A percentile compares a stretch with the other conserved stretches of the same genome.
Conservation (phyloP, 345 rosid genomes). For the Lumnitzera littorea region DNA sequence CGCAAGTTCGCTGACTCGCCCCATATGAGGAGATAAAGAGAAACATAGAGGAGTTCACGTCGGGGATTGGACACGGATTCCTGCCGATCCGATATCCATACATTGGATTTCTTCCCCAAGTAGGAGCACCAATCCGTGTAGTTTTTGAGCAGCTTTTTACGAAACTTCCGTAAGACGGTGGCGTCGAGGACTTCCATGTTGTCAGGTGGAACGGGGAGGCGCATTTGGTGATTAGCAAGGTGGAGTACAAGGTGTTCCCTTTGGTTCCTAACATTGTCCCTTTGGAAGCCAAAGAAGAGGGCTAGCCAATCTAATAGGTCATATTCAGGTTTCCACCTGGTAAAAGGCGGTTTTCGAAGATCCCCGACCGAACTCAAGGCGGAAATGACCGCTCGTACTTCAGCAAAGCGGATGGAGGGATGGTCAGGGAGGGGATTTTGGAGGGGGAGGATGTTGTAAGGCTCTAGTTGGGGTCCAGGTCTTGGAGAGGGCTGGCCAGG, state of each 20-base stretch:
- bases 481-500: no score
- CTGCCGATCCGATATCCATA: constrained; percentile 82
- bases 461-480: constrained; percentile 25
- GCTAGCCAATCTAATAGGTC: constrained; percentile 91
- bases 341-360: constrained; percentile 68
- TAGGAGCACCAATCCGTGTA: constrained; percentile 88
- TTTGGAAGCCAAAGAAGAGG: constrained; percentile 79
- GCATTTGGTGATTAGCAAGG: constrained; percentile 95
- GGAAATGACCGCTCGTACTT: constrained; percentile 87
- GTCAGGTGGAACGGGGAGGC: constrained; percentile 84
- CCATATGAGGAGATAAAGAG: constrained; percentile 74
- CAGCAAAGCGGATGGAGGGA: constrained; percentile 82
- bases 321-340: constrained; percentile 66
- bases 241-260: constrained; percentile 91
- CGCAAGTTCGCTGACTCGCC: constrained; percentile 87
- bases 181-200: constrained; percentile 77
- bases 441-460: constrained; percentile 77
- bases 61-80: constrained; percentile 43
- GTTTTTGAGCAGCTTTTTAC: constrained; percentile 61
- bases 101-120: constrained; percentile 64
- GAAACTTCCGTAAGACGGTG: constrained; percentile 58
- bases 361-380: constrained; percentile 72
- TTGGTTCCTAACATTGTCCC: constrained; percentile 80
- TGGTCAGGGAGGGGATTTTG: constrained; percentile 93
- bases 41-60: constrained; percentile 62